Evolutionary conservation across 192 early-diverging fungal genomes (phyloP).

Genomic region (Podochytrium sp.): DNA sequence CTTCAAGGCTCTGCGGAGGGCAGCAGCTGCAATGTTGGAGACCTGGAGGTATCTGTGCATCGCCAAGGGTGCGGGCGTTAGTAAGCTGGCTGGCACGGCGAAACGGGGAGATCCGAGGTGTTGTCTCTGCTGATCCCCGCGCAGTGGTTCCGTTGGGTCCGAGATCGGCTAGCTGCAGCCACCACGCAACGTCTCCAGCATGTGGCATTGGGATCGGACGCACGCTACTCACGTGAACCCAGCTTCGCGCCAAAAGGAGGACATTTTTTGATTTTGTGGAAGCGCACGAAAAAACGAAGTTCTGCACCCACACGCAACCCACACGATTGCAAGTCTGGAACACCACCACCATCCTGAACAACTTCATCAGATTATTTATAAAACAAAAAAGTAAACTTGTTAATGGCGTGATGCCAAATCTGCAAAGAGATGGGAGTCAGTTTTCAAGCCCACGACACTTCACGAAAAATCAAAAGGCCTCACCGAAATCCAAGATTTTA

Average conservation of each 20-base stretch:
- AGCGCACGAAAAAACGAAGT: background rate
- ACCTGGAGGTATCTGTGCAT: slow-evolving; percentile 81
- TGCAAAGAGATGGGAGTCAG: too few relatives aligned
- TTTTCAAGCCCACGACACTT: too few relatives aligned
- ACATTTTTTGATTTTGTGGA: slow-evolving; percentile 39
- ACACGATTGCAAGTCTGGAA: background rate
- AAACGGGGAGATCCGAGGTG: too few relatives aligned
- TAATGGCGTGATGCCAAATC: too few relatives aligned
- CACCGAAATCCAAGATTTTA: slow-evolving; percentile 22
- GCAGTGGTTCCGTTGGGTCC: too few relatives aligned
- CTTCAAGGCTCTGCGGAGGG: slow-evolving; percentile 85
- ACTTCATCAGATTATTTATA: background rate
- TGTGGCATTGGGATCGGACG: too few relatives aligned
- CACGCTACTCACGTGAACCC: slow-evolving; percentile 54
- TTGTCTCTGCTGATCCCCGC: too few relatives aligned
- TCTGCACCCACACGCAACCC: background rate
- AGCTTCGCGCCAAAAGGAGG: slow-evolving; percentile 58
- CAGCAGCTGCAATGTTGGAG: slow-evolving; percentile 77
- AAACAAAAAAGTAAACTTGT: too few relatives aligned
- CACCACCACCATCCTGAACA: background rate
- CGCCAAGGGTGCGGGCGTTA: background rate
- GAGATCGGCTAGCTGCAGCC: too few relatives aligned
- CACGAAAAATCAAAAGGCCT: background rate
- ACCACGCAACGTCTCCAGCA: too few relatives aligned
- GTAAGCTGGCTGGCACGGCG: too few relatives aligned